Evolutionary conservation across 345 rosid genomes (phyloP).

Genomic region (Linum trigynum): DNA sequence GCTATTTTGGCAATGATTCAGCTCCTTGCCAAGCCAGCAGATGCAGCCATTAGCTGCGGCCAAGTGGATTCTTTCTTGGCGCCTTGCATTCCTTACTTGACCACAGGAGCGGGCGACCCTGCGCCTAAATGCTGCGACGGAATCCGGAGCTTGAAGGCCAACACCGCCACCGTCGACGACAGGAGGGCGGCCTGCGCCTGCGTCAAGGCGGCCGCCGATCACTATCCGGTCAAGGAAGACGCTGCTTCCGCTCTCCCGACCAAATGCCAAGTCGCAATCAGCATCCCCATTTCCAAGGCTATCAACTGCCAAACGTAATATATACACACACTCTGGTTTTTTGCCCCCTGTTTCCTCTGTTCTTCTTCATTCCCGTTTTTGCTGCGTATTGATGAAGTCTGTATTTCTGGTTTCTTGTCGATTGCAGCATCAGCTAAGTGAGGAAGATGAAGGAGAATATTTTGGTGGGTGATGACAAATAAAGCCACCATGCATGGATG

Average conservation of each 20-base stretch:
- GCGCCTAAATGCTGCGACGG: constrained; percentile 10
- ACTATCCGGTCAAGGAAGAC: background rate
- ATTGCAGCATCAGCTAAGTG: too few species aligned
- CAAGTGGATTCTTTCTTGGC: constrained; percentile 8
- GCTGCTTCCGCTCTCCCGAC: constrained; percentile 1
- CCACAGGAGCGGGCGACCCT: background rate
- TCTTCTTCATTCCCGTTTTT: too few species aligned
- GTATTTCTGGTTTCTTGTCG: too few species aligned
- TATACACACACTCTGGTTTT: too few species aligned
- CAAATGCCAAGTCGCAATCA: background rate
- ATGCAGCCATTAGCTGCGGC: constrained; percentile 9
- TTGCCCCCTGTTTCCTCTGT: background rate
- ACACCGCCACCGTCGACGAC: constrained; percentile 9
- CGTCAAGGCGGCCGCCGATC: background rate
- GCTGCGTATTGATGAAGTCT: too few species aligned
- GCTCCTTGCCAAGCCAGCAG: constrained; percentile 7
- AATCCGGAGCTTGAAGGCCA: constrained; percentile 6
- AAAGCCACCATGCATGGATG: too few species aligned
- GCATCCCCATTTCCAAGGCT: constrained; percentile 1
- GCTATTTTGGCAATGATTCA: background rate
- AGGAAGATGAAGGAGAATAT: too few species aligned
- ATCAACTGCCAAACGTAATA: constrained; percentile 1
- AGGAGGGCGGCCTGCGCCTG: constrained; percentile 4
- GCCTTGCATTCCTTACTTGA: constrained; percentile 17
- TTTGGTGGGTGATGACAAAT: too few species aligned